Evolutionary conservation across 192 early-diverging fungal species (phyloP), one percentile per base, ranked within the genome.

Genomic region (Dispira parvispora): DNA sequence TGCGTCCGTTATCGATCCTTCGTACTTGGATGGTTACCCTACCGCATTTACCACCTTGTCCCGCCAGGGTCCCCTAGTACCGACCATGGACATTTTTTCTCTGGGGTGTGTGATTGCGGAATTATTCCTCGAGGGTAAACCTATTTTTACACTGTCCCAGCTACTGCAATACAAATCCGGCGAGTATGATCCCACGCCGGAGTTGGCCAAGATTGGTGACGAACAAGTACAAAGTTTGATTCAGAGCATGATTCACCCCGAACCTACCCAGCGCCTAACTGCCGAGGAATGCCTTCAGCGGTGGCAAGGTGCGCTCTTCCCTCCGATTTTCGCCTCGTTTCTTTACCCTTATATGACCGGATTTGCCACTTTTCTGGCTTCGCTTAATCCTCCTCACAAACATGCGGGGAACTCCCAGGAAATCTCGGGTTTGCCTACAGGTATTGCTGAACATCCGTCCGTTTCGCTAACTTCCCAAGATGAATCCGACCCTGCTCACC

Each of bases 81-180:
- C 84, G 13, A 85, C 82, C 10, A 98, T 98, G 95, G 95, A 98
- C 64, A 82, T 98, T 18, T 98, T 98, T 71, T 88, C 89, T 1
- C 69, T 90, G 10, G 95, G 94, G 26, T 92, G 84, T 65, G 82
- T 85, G 0, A 91, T 98, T 68, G 93, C 91, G 2, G 95, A 98
- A 71, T 70, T 98, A 5, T 93, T 95, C 65, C 71, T 96, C 42
- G 95, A 98, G 67, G 92, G 94, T 8, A 85, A 87, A 20, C 81
- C 91, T 10, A 74, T 98, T 42, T 98, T 98, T 67, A 89, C 85
- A 2, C 73, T 98, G 18, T 88, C 92, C 32, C 93, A 94, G 63
- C 73, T 98, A 23, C 78, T 98, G 67, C 83, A 92, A 55, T 98
- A 94, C 67, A 73, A 89, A 54, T 80, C 76, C 56, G 86, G 88